Conservation (phyloP, 2,329 filamentous ascomycete genomes). For the Clarireedia paspali region DNA sequence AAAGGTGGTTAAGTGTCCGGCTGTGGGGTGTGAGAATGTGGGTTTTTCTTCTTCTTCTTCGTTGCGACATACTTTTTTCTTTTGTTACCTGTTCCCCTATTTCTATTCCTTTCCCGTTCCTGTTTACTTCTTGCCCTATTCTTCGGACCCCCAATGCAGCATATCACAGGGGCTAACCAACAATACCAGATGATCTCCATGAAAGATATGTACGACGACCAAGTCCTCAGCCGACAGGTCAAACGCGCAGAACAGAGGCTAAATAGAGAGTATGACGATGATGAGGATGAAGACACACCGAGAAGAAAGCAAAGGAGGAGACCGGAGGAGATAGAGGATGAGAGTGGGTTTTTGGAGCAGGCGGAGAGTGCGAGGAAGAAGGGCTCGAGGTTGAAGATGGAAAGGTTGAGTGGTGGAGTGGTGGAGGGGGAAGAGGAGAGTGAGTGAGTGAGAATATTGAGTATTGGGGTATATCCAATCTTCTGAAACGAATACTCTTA, state of each 20-base stretch:
- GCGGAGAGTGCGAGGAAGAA: background rate
- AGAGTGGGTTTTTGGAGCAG: background rate
- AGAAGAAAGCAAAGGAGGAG: background rate
- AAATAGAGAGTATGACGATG: conserved; percentile 35
- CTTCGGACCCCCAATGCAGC: no score
- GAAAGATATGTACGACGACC: conserved; percentile 49
- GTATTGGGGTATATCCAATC: no score
- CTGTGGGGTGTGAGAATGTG: conserved; percentile 55
- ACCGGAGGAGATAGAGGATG: background rate
- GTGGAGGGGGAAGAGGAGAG: background rate
- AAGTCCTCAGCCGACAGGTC: conserved; percentile 49
- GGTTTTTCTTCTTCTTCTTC: background rate
- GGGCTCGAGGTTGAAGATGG: background rate
- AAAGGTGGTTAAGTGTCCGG: conserved; percentile 48
- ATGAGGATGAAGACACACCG: conserved; percentile 21
- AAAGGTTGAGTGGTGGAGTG: background rate
- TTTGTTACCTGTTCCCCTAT: background rate
- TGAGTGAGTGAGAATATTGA: background rate
- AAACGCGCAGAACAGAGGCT: conserved; percentile 42
- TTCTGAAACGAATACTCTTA: no score
- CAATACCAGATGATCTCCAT: conserved; percentile 38
- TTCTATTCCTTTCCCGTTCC: background rate
- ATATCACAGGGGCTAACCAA: no score
- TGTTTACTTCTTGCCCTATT: no score
- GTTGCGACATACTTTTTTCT: background rate